Evolutionary conservation across 768 basidiomycete species (phyloP), one percentile per base, ranked within the genome.

Genomic region (Ramaria sp.): DNA sequence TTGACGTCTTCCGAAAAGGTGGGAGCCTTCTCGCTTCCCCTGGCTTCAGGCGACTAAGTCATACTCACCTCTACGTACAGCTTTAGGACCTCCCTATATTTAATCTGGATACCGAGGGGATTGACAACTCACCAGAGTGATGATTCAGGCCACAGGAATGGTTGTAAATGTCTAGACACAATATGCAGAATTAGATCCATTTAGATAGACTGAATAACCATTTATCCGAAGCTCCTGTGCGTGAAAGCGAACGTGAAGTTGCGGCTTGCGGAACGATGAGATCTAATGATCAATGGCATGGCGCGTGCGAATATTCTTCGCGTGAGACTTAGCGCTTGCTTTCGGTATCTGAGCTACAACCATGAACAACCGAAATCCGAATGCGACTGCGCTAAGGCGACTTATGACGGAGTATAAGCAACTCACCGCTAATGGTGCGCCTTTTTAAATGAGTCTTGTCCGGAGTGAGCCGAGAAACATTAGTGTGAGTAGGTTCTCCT

Each of bases 351-450:
- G 7, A 54, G 34, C 43, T 19, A 20, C 31, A 48, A 53, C 51
- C 13, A 60, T 57, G 55, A 52, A 52, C 22, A 58, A 47, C 20
- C 43, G 51, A 20, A 48, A 30, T 19, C 54, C 58, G 13, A 82
- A 71, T 61, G 71, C 83, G 34, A 93, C 90, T 6, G 92, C 92
- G 10, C 73, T 90, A 47, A 79, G 88, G 60, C 78, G 92, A 45
- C 75, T 95, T 53, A 95, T 94, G 93, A 92, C 87, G 1, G 92
- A 96, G 65, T 91, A 91, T 75, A 88, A 84, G 68, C 88, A 88
- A 62, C 77, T 91, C 65, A 88, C 86, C 1, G 74, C 90, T 7
- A 83, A 84, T 73, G 88, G 85, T 86, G 61, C 59, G 73, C 46
- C 17, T 4, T 45, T 10, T 9, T 11, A 47, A 22, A 30, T 38